Evolutionary conservation across 2,329 filamentous ascomycete species (phyloP).

Genomic region (Cadophora gregata): DNA sequence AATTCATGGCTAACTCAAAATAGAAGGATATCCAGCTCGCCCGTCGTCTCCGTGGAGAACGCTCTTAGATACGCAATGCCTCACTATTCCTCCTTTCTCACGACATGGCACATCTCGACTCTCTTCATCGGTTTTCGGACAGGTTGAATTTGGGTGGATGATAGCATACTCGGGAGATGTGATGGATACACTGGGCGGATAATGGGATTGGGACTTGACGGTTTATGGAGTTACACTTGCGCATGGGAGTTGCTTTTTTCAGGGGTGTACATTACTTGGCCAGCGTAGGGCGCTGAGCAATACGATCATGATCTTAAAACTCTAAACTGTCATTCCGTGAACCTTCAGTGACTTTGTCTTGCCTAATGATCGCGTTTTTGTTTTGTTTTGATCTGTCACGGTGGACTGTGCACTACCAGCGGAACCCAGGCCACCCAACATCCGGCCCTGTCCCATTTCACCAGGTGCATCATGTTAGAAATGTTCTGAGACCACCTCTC

Average conservation of each 20-base stretch:
- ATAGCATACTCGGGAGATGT: constrained; percentile 27
- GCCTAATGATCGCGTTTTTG: too few relatives aligned
- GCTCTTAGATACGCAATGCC: constrained; percentile 67
- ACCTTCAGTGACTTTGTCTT: too few relatives aligned
- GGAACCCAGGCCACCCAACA: too few relatives aligned
- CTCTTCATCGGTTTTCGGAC: constrained; percentile 18
- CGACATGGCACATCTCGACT: constrained; percentile 29
- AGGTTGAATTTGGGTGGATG: constrained; percentile 18
- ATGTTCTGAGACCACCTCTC: too few relatives aligned
- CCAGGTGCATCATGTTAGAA: too few relatives aligned
- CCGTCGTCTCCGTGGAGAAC: constrained; percentile 91
- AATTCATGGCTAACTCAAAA: too few relatives aligned
- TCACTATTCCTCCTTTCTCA: constrained; percentile 12
- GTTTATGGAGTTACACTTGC: constrained; percentile 38
- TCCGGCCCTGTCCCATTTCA: too few relatives aligned
- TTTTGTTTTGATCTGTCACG: too few relatives aligned
- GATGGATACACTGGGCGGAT: constrained; percentile 37
- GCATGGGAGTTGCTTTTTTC: constrained; percentile 17
- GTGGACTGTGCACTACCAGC: too few relatives aligned
- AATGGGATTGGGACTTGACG: constrained; percentile 33
- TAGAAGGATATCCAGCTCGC: constrained; percentile 53
- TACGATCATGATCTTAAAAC: constrained; percentile 33
- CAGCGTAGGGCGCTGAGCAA: constrained; percentile 44
- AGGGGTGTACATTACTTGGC: constrained; percentile 28
- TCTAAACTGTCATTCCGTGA: too few relatives aligned